These are phyloP conservation scores for Rhizopogon vinicolor DNA, from an alignment of 768 basidiomycete genomes.

Conservation along the genomic window DNA sequence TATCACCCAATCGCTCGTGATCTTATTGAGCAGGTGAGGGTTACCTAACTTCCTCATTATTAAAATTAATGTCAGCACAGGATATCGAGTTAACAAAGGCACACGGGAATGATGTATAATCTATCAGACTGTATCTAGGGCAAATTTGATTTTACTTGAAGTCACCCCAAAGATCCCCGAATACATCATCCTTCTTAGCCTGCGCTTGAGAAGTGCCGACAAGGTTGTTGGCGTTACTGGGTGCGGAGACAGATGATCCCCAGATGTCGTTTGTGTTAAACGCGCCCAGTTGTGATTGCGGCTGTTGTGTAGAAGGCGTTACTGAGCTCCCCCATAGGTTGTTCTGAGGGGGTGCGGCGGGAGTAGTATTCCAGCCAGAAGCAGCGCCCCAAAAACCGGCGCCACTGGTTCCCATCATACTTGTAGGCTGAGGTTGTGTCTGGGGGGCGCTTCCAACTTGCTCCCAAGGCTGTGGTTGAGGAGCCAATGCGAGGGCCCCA, in stretches of 20 bases:
- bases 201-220: slow-evolving; percentile 24
- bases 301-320: slow-evolving; percentile 10
- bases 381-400: slow-evolving; percentile 61
- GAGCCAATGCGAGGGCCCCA: slow-evolving; percentile 30
- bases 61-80: not conserved
- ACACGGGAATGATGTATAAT: not conserved
- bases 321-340: slow-evolving; percentile 31
- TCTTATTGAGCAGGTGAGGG: slow-evolving; percentile 67
- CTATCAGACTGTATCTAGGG: slow-evolving; percentile 2
- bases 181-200: slow-evolving; percentile 72
- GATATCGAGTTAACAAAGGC: not conserved
- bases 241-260: slow-evolving; percentile 33
- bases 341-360: slow-evolving; percentile 19
- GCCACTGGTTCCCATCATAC: slow-evolving; percentile 53
- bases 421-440: slow-evolving; percentile 30
- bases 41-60: not conserved
- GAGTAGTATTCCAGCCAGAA: slow-evolving; percentile 54
- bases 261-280: slow-evolving; percentile 54
- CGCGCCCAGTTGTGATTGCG: slow-evolving; percentile 18
- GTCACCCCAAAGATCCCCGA: slow-evolving; percentile 81
- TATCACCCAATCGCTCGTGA: slow-evolving; percentile 79
- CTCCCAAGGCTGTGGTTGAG: slow-evolving; percentile 20
- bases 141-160: slow-evolving; percentile 49
- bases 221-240: slow-evolving; percentile 28
- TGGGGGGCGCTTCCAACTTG: slow-evolving; percentile 16